Evolutionary conservation across 768 basidiomycete species (phyloP), one percentile per base, ranked within the genome.

Genomic region (Amyloporia xantha): DNA sequence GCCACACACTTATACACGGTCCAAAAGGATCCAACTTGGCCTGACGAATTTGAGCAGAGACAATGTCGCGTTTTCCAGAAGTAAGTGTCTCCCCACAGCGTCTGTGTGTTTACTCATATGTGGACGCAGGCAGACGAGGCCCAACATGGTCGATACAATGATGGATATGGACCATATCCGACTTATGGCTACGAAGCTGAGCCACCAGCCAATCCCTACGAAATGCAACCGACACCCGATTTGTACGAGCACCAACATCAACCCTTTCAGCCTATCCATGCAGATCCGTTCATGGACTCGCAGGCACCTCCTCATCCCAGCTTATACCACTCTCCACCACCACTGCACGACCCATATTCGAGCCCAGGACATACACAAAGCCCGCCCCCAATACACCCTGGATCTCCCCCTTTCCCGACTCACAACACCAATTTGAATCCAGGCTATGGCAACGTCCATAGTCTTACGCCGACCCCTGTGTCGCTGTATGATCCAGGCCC

Each of bases 121-220:
- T 60, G 58, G 35, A 55, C 30, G 25, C 48, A 85, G 80, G 74
- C 79, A 3, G 81, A 86, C 62, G 81, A 86, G 63, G 78, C 71
- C 12, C 82, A 83, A 54, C 73, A 68, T 15, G 65, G 76, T 24
- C 76, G 75, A 48, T 84, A 86, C 64, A 83, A 84, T 58, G 84
- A 87, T 50, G 81, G 82, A 0, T 81, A 81, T 62, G 70, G 68
- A 52, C 73, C 77, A 6, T 79, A 83, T 53, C 58, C 66, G 44
- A 23, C 60, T 67, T 57, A 40, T 67, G 44, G 52, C 41, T 56
- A 37, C 67, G 50, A 64, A 19, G 28, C 59, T 19, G 55, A 68
- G 51, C 47, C 54, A 37, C 27, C 43, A 51, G 53, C 56, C 44
- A 59, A 62, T 48, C 60, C 54, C 41, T 61, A 60, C 58, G 50